A percentile compares a stretch with the other conserved stretches of the same genome.
phyloP scores from a whole-genome alignment of 495 filamentous ascomycete species.

The Penicillium canariense region DNA sequence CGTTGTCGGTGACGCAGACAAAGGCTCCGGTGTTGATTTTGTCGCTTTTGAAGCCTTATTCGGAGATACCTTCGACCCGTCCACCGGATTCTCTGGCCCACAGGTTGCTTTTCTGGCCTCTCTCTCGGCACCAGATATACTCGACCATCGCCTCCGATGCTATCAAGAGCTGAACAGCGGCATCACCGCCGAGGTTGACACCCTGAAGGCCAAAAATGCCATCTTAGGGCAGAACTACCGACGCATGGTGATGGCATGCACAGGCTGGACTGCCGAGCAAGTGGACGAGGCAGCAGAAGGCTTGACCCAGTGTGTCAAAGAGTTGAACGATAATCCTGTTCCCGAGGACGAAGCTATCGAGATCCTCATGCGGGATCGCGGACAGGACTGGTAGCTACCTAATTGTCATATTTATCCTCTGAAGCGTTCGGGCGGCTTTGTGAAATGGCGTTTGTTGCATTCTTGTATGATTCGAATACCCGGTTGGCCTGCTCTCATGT shows the following conservation, averaged over 20 bases:
- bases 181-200: constrained; percentile 37
- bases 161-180: constrained; percentile 39
- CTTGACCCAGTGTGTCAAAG: constrained; percentile 46
- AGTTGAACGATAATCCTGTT: constrained; percentile 49
- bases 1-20: constrained; percentile 54
- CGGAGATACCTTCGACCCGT: constrained; percentile 34
- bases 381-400: constrained; percentile 44
- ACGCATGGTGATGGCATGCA: constrained; percentile 51
- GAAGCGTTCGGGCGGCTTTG: constrained; percentile 21
- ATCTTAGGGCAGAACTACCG: constrained; percentile 48
- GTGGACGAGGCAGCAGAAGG: constrained; percentile 49
- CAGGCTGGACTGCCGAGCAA: constrained; percentile 44
- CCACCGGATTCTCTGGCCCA: constrained; percentile 37
- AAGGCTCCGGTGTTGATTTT: constrained; percentile 47
- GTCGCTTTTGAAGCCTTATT: constrained; percentile 37
- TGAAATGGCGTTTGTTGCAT: constrained; percentile 21
- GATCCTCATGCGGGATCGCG: constrained; percentile 49
- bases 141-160: constrained; percentile 30
- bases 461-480: constrained; percentile 30
- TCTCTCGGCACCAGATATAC: constrained; percentile 27
- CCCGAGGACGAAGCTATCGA: constrained; percentile 49
- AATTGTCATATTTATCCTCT: constrained; percentile 6
- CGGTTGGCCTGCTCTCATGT: constrained; percentile 17
- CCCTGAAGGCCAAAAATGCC: constrained; percentile 44
- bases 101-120: constrained; percentile 35